Conservation (phyloP, 2,329 filamentous ascomycete species). For the Curvularia hawaiiensis region DNA sequence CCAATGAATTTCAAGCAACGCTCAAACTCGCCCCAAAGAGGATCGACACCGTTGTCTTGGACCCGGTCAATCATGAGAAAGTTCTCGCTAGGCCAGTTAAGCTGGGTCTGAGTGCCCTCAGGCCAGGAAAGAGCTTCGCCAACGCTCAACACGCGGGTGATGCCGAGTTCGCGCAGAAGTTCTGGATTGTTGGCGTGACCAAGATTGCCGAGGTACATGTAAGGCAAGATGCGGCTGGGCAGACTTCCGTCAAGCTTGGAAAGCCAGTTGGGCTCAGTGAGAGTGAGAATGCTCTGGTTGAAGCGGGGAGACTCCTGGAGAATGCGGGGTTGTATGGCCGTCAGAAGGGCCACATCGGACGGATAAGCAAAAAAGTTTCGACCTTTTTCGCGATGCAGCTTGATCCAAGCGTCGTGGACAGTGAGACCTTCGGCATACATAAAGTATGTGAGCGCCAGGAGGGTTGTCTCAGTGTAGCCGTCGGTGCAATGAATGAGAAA, state of each 20-base stretch:
- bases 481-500: constrained; percentile 93
- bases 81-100: constrained; percentile 77
- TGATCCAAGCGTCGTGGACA: constrained; percentile 84
- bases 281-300: constrained; percentile 56
- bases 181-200: constrained; percentile 93
- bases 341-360: constrained; percentile 84
- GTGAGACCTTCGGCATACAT: constrained; percentile 87
- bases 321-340: constrained; percentile 74
- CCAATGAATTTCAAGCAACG: constrained; percentile 90
- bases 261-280: constrained; percentile 80
- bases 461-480: constrained; percentile 92
- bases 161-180: constrained; percentile 78
- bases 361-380: constrained; percentile 98
- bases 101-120: constrained; percentile 61
- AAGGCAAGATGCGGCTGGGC: constrained; percentile 85
- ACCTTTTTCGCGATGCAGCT: constrained; percentile 76
- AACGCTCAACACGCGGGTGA: constrained; percentile 86
- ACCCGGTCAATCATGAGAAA: constrained; percentile 82
- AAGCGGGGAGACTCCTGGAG: constrained; percentile 69
- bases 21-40: constrained; percentile 82
- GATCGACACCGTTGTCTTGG: constrained; percentile 96
- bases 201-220: constrained; percentile 96
- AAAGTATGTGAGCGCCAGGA: constrained; percentile 88
- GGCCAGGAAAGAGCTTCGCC: constrained; percentile 87
- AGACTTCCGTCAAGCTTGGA: constrained; percentile 84